Conservation (phyloP, 208 protist species). For the Trypanosoma mega region DNA sequence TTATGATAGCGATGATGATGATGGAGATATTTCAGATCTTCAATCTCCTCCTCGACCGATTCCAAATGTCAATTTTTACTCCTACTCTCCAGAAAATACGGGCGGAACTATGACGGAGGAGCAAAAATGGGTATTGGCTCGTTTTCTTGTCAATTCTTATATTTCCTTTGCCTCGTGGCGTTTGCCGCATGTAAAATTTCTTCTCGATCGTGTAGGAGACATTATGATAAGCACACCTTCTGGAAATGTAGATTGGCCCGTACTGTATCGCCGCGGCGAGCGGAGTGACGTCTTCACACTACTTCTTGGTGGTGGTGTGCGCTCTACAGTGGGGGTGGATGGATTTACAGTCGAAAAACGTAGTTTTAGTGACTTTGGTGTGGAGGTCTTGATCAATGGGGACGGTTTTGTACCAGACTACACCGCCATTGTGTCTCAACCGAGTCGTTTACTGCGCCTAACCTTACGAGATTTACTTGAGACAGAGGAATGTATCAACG, state of each 20-base stretch:
- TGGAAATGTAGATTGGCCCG: constrained; percentile 15
- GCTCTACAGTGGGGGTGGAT: constrained; percentile 32
- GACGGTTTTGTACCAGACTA: constrained; percentile 59
- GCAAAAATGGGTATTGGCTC: constrained; percentile 64
- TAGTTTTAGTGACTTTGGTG: constrained; percentile 65
- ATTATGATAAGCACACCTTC: constrained; percentile 21
- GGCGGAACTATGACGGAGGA: constrained; percentile 41
- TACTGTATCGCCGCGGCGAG: constrained; percentile 47
- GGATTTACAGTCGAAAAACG: constrained; percentile 48
- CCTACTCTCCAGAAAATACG: constrained; percentile 29
- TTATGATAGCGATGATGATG: background rate
- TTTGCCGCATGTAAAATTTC: constrained; percentile 45
- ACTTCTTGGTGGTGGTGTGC: constrained; percentile 62
- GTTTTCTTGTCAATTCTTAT: constrained; percentile 55
- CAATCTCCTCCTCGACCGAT: constrained; percentile 3
- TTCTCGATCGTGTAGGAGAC: constrained; percentile 61
- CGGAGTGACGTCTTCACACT: constrained; percentile 50
- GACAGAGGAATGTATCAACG: constrained; percentile 5
- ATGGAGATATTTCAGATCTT: constrained; percentile 2
- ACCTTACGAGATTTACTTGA: constrained; percentile 42
- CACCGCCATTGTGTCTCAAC: constrained; percentile 54
- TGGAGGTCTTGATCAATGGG: constrained; percentile 36
- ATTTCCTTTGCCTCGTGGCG: constrained; percentile 67
- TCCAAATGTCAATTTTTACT: constrained; percentile 79
- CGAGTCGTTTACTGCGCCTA: constrained; percentile 54